Conservation (phyloP, 1,284 basidiomycete genomes). For the Wallemia hederae region DNA sequence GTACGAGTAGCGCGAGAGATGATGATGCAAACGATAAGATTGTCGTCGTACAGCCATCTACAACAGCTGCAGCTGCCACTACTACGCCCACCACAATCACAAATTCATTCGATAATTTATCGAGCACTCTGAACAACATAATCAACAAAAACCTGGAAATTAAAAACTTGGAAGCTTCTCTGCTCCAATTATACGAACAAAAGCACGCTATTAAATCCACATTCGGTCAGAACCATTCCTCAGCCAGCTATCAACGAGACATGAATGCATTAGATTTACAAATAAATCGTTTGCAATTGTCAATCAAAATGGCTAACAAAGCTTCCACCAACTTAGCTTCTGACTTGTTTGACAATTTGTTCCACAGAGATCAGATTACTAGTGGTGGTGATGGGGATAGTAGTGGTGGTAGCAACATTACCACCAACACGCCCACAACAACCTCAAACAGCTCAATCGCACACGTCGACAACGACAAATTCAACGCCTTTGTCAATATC, state of each 20-base stretch:
- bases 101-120: background rate
- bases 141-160: background rate
- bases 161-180: background rate
- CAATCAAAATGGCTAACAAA: background rate
- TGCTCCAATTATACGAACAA: background rate
- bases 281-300: background rate
- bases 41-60: no score
- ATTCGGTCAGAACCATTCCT: background rate
- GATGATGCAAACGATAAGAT: no score
- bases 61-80: no score
- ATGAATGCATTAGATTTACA: background rate
- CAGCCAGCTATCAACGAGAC: background rate
- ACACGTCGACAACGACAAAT: no score
- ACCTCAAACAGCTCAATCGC: no score
- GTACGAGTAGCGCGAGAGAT: no score
- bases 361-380: background rate
- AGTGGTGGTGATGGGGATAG: background rate
- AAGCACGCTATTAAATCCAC: background rate
- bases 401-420: no score
- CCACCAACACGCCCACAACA: no score
- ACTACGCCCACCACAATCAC: no score
- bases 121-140: background rate
- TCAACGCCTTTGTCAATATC: no score
- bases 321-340: background rate
- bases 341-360: background rate